phyloP scores from a whole-genome alignment of 164 flowering plant species.

The Piper betle region DNA sequence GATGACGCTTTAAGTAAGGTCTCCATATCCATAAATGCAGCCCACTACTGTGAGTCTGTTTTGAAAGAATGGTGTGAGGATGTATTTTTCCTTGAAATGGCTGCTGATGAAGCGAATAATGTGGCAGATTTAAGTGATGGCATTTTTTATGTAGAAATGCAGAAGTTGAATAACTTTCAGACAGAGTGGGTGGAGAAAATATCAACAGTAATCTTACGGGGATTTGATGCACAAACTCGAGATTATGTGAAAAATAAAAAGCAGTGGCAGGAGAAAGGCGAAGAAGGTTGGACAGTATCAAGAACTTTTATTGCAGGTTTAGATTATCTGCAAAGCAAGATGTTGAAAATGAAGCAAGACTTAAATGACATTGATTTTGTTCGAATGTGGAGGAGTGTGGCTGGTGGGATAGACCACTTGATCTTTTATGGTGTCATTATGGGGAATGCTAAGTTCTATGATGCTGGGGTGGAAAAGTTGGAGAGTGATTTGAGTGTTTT shows the following conservation, averaged over 20 bases:
- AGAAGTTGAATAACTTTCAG: conserved; percentile 46
- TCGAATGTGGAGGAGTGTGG: conserved; percentile 70
- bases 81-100: conserved; percentile 77
- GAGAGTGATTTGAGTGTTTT: conserved; percentile 52
- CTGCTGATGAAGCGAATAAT: conserved; percentile 11
- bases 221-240: conserved; percentile 60
- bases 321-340: conserved; percentile 71
- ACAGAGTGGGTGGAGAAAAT: conserved; percentile 74
- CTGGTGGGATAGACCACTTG: conserved; percentile 48
- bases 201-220: conserved; percentile 68
- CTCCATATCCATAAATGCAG: conserved; percentile 57
- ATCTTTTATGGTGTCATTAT: conserved; percentile 47
- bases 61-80: conserved; percentile 78
- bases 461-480: conserved; percentile 60
- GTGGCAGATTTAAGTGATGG: conserved; percentile 18
- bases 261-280: conserved; percentile 84
- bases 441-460: conserved; percentile 54
- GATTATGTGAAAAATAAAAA: conserved; percentile 72
- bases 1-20: conserved; percentile 68
- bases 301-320: conserved; percentile 54
- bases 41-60: conserved; percentile 49
- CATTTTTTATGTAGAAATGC: conserved; percentile 47
- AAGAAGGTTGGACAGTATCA: conserved; percentile 53
- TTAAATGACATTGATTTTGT: conserved; percentile 64
- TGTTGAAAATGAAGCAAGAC: conserved; percentile 34